Base-by-base conservation (phyloP, 176 grass and related monocot species). In the Oryza meridionalis region DNA sequence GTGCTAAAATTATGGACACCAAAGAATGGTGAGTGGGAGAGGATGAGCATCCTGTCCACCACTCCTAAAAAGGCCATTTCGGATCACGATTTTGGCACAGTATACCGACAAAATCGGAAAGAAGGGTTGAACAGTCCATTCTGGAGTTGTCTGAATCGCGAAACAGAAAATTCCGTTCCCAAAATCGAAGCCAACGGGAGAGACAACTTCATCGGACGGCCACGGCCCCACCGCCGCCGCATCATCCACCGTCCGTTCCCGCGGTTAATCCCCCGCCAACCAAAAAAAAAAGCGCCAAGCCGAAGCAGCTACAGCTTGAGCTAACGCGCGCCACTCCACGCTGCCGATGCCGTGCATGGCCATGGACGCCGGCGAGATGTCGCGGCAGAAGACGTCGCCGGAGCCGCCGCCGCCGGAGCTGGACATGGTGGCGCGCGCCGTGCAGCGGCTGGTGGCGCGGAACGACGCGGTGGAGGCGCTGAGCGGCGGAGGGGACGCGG, bases 381-480 rank as follows among this genome's bases (percentile, higher is more conserved):
- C 19, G 53, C 17, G 53, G 53, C 17, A 58, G 53, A n/a, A 58
- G 50, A 1, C 17, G 17, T 1, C 29, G 77, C 61, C 46, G 17
- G n/a, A 68, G 58, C 15, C 74, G 21, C 19, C 81, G 11, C 88
- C 87, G 7, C 55, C 19, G 2, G 96, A 92, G 65, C 77, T 98
- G 44, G 14, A 37, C 63, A 86, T 90, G 83, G 32, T 98, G 81
- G 69, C 78, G 32, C 84, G 74, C 55, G 85, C 85, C 67, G 72
- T 95, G 70, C 85, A 98, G 83, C 70, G 91, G n/a, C 89, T 95
- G 2, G 93, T 98, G 69, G 87, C 85, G 55, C 86, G 93, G 72
- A 98, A 98, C 79, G 91, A 98, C 69, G 84, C 31, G 40, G 53
- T 90, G 66, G 38, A 2, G 11, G 59, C 50, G 13, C 14, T 21